phyloP scores from a whole-genome alignment of 2,329 filamentous ascomycete genomes.

The Nemania serpens region DNA sequence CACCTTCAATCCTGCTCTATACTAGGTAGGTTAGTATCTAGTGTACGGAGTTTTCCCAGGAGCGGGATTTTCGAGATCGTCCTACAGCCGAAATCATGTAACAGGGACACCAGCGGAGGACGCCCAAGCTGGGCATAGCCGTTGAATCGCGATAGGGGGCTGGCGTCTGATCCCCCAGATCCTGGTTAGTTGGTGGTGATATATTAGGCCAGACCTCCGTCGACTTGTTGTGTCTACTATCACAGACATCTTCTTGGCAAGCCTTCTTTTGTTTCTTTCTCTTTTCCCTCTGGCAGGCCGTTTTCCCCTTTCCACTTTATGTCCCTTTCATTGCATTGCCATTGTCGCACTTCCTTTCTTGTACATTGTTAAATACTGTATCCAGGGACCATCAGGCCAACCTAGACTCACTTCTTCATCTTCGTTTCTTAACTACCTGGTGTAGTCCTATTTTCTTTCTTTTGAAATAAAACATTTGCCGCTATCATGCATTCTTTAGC shows the following conservation, averaged over 20 bases:
- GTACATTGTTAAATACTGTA: slow-evolving; percentile 8
- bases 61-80: slow-evolving; percentile 16
- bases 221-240: neutral
- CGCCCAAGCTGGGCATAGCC: slow-evolving; percentile 4
- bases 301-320: neutral
- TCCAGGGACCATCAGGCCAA: neutral
- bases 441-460: slow-evolving; percentile 26
- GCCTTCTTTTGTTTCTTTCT: slow-evolving; percentile 17
- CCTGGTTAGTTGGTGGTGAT: neutral
- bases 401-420: neutral
- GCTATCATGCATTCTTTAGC: slow-evolving; percentile 38
- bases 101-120: slow-evolving; percentile 6
- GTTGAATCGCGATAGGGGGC: neutral
- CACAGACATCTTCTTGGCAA: slow-evolving; percentile 14
- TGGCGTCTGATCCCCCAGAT: neutral
- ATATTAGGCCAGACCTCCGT: slow-evolving; percentile 17
- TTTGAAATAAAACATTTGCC: slow-evolving; percentile 12
- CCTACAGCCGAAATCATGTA: slow-evolving; percentile 14
- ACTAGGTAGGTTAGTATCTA: neutral
- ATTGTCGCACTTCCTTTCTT: slow-evolving; percentile 13
- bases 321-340: neutral
- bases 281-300: slow-evolving; percentile 20
- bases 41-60: slow-evolving; percentile 1
- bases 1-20: neutral
- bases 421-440: slow-evolving; percentile 32